Conservation (phyloP, 148 eudicot genomes). For the Salicornia ramosissima region DNA sequence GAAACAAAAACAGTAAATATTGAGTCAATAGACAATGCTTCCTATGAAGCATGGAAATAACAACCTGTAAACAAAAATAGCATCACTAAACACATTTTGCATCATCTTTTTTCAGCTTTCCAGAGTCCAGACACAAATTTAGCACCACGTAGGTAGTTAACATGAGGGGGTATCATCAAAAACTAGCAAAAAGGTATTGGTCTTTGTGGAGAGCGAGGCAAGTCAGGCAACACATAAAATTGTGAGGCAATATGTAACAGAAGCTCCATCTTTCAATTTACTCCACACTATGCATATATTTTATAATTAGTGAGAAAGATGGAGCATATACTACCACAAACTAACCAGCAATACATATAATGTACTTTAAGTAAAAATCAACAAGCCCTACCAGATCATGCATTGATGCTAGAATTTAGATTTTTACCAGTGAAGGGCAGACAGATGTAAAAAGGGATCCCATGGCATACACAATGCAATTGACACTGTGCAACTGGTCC, state of each 20-base stretch:
- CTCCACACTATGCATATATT: background rate
- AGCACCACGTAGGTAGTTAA: background rate
- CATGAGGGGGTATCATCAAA: background rate
- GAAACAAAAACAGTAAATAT: no score
- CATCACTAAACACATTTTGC: no score
- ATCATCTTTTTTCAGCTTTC: no score
- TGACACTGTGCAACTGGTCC: slow-evolving; percentile 66
- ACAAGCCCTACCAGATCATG: background rate
- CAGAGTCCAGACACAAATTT: background rate
- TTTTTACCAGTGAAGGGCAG: slow-evolving; percentile 87
- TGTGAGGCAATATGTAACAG: background rate
- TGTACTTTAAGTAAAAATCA: background rate
- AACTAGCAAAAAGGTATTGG: background rate
- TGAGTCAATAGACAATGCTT: no score
- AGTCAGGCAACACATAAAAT: background rate
- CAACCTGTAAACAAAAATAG: no score
- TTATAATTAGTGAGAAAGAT: background rate
- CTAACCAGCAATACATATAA: background rate
- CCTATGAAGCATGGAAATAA: no score
- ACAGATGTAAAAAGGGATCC: slow-evolving; percentile 96
- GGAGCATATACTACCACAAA: background rate
- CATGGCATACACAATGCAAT: slow-evolving; percentile 92
- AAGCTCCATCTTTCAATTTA: background rate
- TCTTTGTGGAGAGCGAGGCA: background rate
- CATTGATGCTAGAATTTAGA: background rate